phyloP scores from a whole-genome alignment of 768 basidiomycete species.

The Pulveroboletus ravenelii region DNA sequence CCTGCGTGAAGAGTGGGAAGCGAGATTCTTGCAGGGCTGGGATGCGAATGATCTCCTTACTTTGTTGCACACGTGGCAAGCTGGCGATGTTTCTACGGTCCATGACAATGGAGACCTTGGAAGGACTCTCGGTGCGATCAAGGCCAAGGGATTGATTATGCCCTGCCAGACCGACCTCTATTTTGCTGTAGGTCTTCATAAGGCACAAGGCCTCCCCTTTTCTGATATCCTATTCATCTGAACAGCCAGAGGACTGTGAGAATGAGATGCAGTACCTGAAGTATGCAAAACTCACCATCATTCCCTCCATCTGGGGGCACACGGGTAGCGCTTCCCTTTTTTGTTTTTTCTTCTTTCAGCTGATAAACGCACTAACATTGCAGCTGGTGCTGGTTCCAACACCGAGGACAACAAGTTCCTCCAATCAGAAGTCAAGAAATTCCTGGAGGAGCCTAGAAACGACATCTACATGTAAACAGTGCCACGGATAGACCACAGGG shows the following conservation, averaged over 20 bases:
- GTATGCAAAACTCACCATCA: conserved; percentile 43
- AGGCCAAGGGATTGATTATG: conserved; percentile 53
- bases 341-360: neutral
- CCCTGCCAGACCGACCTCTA: conserved; percentile 57
- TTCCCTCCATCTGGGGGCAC: conserved; percentile 56
- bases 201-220: neutral
- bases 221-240: neutral
- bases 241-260: conserved; percentile 51
- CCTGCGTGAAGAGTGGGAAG: conserved; percentile 51
- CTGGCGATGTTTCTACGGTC: conserved; percentile 43
- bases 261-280: conserved; percentile 39
- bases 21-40: conserved; percentile 39
- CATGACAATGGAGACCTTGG: conserved; percentile 40
- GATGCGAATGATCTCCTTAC: conserved; percentile 54
- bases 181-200: conserved; percentile 40
- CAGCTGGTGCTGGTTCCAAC: conserved; percentile 44
- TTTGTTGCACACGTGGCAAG: conserved; percentile 46
- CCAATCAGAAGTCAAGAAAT: conserved; percentile 39
- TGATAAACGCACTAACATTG: conserved; percentile 1
- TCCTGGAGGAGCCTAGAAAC: conserved; percentile 35
- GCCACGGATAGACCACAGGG: neutral
- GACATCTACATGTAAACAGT: neutral
- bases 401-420: conserved; percentile 40
- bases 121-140: conserved; percentile 38
- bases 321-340: conserved; percentile 33